Evolutionary conservation across 163 green algal genomes (phyloP), one percentile per base, ranked within the genome.

Genomic region (Trebouxiophyceae sp.): DNA sequence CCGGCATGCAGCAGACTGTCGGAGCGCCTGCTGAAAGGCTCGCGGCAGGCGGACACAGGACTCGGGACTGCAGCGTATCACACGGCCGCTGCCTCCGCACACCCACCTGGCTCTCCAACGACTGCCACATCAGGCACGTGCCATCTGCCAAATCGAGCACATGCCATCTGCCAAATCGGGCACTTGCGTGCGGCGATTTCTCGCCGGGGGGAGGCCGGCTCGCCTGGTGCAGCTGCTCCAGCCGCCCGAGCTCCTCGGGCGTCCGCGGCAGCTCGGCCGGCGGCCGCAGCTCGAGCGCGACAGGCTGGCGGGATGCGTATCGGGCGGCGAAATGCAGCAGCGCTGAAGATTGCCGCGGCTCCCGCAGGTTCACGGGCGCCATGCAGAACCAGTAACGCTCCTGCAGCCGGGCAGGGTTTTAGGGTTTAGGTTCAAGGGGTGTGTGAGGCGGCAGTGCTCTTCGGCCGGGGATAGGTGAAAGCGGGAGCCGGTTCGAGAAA

Each of bases 271-370:
- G 29, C 1, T 12, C 45, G 26, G 4, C 19, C 44, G 44, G 44
- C 23, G 24, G 27, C 20, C 20, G 39, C 44, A 30, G 8, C n/a
- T 71, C 66, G 54, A 88, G 56, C 8, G 57, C n/a, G 1, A 81
- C 71, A 1, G 74, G 63, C 57, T 61, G 28, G 5, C 63, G 60
- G 2, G 31, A 5, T 22, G 81, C 77, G 55, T 86, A 91, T 5
- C 65, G 65, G 2, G 50, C 57, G 0, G 83, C 76, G 60, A 82
- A 92, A 28, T 79, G 63, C 50, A 90, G 67, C 45, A 91, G 65
- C 23, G 80, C 77, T 4, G 68, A 66, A 0, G 58, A 32, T 19
- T 74, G 30, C 2, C 34, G 54, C 5, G 65, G 66, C 57, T 88
- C 69, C 27, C 66, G 54, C 55, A 65, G 31, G 23, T 78, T 73